Evolutionary conservation across 208 protist genomes (phyloP), one percentile per base, ranked within the genome.

Genomic region (Crithidia brevicula): DNA sequence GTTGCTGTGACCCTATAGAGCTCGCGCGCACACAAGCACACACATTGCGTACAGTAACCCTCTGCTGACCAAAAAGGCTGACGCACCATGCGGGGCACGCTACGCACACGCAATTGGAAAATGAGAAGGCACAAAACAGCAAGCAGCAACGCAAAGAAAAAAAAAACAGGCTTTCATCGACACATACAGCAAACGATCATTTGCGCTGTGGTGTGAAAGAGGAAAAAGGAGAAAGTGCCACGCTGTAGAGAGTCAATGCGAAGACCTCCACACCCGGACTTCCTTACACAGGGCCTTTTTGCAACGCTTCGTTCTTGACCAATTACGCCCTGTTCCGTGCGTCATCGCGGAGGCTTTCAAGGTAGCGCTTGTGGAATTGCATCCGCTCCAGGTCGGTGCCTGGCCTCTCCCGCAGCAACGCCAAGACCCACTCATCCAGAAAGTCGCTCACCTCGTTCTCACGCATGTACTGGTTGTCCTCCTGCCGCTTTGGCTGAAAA

Each of bases 351-450:
- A 93, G 52, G 34, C 64, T 69, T 38, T 85, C 68, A 28, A 97
- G 72, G 62, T 94, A 97, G 23, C 60, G 72, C 65, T 91, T 83
- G 79, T 97, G 93, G 57, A 97, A 97, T 16, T 82, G 71, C 52
- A 97, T 74, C 15, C 84, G 69, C 38, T 88, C 90, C 18, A 72
- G 54, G 59, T 93, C 86, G 16, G 80, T 81, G 16, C 49, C 64
- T 0, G 88, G 90, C 15, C 86, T 81, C 65, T 86, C 83, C 49
- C 76, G 73, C 22, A 97, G 77, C 58, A 97, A 74, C 43, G 90
- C 89, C 42, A 97, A 67, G 56, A 97, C 75, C 91, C 93, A 97
- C 31, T 72, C 75, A 72, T 97, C 90, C 25, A 97, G 49, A 70
- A 97, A 96, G 53, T 92, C 89, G 60, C 82, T 92, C 45, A 97